These are phyloP conservation scores for Neotropicomus parvogracilis DNA, from an alignment of 1,284 basidiomycete genomes.

Conservation along the genomic window DNA sequence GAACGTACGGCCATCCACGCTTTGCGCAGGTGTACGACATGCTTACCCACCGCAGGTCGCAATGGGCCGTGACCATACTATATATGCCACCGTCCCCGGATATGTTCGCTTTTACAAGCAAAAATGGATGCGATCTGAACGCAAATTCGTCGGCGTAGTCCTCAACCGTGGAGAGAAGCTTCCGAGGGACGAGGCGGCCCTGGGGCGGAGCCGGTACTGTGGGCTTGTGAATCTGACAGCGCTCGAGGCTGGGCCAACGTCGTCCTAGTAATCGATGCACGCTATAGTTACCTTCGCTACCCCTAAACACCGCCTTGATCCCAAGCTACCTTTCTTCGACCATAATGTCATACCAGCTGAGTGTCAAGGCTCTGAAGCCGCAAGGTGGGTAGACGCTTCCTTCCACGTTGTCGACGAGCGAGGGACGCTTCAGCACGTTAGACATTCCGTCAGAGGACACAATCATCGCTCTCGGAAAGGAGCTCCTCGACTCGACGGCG, in stretches of 20 bases:
- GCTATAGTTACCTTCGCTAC: slow-evolving; percentile 18
- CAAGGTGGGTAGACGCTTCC: slow-evolving; percentile 35
- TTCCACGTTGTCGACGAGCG: background rate
- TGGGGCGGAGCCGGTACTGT: slow-evolving; percentile 77
- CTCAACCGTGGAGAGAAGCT: slow-evolving; percentile 75
- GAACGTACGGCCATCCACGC: slow-evolving; percentile 55
- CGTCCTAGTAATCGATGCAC: slow-evolving; percentile 19
- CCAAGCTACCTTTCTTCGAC: slow-evolving; percentile 15
- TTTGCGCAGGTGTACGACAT: slow-evolving; percentile 5
- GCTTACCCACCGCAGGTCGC: slow-evolving; percentile 57
- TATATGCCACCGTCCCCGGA: slow-evolving; percentile 85
- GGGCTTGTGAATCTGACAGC: slow-evolving; percentile 59
- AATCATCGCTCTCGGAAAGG: slow-evolving; percentile 50
- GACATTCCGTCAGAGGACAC: slow-evolving; percentile 59
- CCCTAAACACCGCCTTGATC: background rate
- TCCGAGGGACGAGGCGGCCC: slow-evolving; percentile 69
- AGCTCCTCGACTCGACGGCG: slow-evolving; percentile 51
- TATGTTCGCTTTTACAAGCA: slow-evolving; percentile 89
- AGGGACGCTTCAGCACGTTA: slow-evolving; percentile 23
- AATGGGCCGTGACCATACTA: slow-evolving; percentile 88
- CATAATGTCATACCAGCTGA: slow-evolving; percentile 38
- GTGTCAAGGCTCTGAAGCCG: slow-evolving; percentile 42
- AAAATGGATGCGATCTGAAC: slow-evolving; percentile 63
- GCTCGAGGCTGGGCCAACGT: slow-evolving; percentile 9
- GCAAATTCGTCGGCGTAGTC: slow-evolving; percentile 82